phyloP scores from a whole-genome alignment of 352 stramenopile species.

The Phytopythium oedochilum region DNA sequence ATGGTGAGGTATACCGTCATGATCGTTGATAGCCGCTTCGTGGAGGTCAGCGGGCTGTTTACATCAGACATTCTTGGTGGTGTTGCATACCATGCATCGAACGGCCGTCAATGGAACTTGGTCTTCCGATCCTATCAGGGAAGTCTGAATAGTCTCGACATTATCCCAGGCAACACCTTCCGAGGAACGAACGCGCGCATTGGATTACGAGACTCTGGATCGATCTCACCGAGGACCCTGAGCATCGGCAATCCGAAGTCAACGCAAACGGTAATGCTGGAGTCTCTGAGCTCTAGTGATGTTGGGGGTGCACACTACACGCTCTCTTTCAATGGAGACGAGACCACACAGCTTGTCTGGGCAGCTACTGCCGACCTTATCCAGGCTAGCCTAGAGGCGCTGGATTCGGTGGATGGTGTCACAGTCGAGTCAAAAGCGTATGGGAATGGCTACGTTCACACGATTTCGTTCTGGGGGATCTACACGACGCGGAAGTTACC shows the following conservation, averaged over 20 bases:
- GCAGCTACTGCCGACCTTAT: constrained; percentile 18
- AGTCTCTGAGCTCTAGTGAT: constrained; percentile 20
- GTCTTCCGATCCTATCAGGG: constrained; percentile 66
- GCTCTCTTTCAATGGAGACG: constrained; percentile 48
- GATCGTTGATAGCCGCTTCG: constrained; percentile 18
- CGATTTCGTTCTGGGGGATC: constrained; percentile 83
- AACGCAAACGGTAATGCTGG: constrained; percentile 49
- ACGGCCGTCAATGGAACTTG: constrained; percentile 57
- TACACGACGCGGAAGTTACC: constrained; percentile 55
- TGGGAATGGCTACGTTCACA: constrained; percentile 69
- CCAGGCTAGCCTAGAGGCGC: constrained; percentile 33
- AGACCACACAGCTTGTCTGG: constrained; percentile 36
- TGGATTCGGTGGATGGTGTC: constrained; percentile 50
- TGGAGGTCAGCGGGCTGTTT: constrained; percentile 51
- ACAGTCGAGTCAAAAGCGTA: constrained; percentile 33
- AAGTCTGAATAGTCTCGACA: constrained; percentile 50
- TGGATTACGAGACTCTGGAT: constrained; percentile 29
- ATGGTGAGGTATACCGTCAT: constrained; percentile 45
- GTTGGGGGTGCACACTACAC: constrained; percentile 35
- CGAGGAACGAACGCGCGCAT: constrained; percentile 50
- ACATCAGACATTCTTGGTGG: constrained; percentile 27
- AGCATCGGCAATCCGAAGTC: constrained; percentile 47
- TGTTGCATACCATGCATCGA: constrained; percentile 26
- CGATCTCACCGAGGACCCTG: constrained; percentile 32
- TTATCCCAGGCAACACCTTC: constrained; percentile 52